phyloP scores from a whole-genome alignment of 805 yeast species.

The Scheffersomyces amazonensis region DNA sequence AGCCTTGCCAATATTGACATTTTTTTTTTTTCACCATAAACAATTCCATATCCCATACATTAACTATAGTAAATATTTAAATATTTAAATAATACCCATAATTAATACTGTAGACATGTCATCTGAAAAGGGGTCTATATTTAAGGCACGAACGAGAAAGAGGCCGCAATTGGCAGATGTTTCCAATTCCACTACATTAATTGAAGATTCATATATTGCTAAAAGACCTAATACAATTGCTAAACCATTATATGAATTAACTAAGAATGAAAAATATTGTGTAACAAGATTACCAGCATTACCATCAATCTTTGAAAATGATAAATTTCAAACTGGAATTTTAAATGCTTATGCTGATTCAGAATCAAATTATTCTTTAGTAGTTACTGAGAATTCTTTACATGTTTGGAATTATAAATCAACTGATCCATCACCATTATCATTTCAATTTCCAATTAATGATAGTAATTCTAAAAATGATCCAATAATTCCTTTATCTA shows the following conservation, averaged over 20 bases:
- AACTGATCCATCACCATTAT: slow-evolving; percentile 56
- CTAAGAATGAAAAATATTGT: slow-evolving; percentile 56
- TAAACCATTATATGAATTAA: slow-evolving; percentile 41
- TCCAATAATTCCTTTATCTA: slow-evolving; percentile 46
- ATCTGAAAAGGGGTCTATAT: slow-evolving; percentile 13
- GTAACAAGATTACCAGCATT: slow-evolving; percentile 55
- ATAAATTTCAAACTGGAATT: slow-evolving; percentile 3
- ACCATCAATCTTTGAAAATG: slow-evolving; percentile 40
- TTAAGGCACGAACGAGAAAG: slow-evolving; percentile 10
- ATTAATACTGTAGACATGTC: too few species aligned
- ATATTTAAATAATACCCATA: too few species aligned
- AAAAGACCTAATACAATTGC: too few species aligned
- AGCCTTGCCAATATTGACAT: too few species aligned
- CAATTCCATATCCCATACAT: too few species aligned
- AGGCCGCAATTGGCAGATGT: too few species aligned
- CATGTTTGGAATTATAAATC: slow-evolving; percentile 70
- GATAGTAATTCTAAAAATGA: slow-evolving; percentile 9
- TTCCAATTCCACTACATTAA: too few species aligned
- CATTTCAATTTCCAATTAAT: slow-evolving; percentile 50
- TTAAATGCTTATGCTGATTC: slow-evolving; percentile 47
- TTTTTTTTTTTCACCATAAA: too few species aligned
- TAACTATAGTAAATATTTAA: too few species aligned
- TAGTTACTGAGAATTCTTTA: slow-evolving; percentile 47
- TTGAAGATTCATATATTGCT: too few species aligned
- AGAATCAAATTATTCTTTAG: slow-evolving; percentile 46